Percentiles rank a stretch among this genome's conserved stretches.
Evolutionary conservation across 441 rosid species (phyloP).

Genomic region (Codiaeum variegatum): DNA sequence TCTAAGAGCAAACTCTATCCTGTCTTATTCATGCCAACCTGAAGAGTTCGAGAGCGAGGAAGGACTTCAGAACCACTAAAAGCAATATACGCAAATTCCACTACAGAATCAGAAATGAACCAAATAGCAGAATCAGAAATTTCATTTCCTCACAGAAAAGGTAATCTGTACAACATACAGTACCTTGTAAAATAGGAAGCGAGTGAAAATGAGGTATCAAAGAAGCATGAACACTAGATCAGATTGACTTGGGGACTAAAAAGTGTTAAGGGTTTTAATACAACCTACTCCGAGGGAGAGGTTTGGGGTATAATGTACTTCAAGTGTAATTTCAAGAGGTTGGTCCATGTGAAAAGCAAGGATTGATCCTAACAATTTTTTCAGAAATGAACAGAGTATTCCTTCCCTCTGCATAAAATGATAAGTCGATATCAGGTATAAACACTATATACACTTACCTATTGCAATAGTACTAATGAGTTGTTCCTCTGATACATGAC

Average conservation of each 20-base stretch:
- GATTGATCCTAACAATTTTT: constrained; percentile 63
- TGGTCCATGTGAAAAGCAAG: constrained; percentile 49
- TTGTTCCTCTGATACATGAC: no score
- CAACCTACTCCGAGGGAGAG: constrained; percentile 24
- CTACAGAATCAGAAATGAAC: no score
- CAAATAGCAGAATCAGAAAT: constrained; percentile 34
- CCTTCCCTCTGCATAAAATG: constrained; percentile 35
- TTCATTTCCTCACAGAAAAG: constrained; percentile 55
- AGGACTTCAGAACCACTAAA: no score
- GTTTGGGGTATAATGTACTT: constrained; percentile 48
- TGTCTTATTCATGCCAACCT: no score
- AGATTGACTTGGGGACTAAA: constrained; percentile 55
- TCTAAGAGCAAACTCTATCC: no score
- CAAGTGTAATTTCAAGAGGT: constrained; percentile 48
- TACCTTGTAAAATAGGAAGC: constrained; percentile 46
- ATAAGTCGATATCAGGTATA: no score
- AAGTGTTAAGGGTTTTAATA: constrained; percentile 28
- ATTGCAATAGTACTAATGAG: no score
- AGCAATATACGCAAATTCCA: no score
- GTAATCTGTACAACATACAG: constrained; percentile 54
- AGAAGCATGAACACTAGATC: no score
- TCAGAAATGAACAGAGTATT: constrained; percentile 63
- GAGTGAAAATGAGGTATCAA: constrained; percentile 19
- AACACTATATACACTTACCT: no score
- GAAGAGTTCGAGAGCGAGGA: no score